Conservation (phyloP, 2,329 filamentous ascomycete genomes). For the Cordyceps fumosorosea region DNA sequence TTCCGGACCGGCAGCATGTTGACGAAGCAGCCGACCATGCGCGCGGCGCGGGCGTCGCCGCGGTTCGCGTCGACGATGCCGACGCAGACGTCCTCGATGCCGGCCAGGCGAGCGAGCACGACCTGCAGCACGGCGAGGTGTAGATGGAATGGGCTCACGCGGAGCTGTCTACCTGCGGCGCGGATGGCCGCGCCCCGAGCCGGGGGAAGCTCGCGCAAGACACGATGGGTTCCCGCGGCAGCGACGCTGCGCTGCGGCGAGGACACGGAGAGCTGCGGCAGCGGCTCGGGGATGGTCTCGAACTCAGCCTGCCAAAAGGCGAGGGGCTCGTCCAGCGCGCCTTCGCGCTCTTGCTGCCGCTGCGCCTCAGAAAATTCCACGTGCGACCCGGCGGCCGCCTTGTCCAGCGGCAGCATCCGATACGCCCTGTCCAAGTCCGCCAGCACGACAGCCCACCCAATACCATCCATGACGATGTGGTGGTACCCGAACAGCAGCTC, state of each 20-base stretch:
- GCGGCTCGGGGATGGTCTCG: constrained; percentile 14
- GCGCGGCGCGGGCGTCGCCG: constrained; percentile 26
- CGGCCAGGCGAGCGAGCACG: constrained; percentile 28
- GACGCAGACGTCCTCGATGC: constrained; percentile 35
- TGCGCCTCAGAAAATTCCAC: constrained; percentile 29
- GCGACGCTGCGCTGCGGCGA: too few species aligned
- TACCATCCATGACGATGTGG: constrained; percentile 45
- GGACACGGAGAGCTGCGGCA: constrained; percentile 26
- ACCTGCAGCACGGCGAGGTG: constrained; percentile 35
- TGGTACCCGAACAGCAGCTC: constrained; percentile 37
- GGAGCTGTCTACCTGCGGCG: constrained; percentile 13
- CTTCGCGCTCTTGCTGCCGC: constrained; percentile 21
- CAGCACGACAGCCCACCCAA: constrained; percentile 37
- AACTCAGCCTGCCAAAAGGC: constrained; percentile 28
- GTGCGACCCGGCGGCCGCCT: not conserved
- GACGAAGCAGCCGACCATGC: constrained; percentile 39
- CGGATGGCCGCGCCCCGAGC: constrained; percentile 16
- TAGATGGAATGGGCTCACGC: constrained; percentile 35
- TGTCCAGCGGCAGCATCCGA: constrained; percentile 2
- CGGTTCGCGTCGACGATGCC: constrained; percentile 41
- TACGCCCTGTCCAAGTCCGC: constrained; percentile 39
- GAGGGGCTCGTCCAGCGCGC: constrained; percentile 24
- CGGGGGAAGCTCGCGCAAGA: not conserved
- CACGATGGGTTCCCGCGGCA: constrained; percentile 17
- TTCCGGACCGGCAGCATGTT: constrained; percentile 43